Conservation (phyloP, 495 filamentous ascomycete genomes). For the Bathelium albidoporum region DNA sequence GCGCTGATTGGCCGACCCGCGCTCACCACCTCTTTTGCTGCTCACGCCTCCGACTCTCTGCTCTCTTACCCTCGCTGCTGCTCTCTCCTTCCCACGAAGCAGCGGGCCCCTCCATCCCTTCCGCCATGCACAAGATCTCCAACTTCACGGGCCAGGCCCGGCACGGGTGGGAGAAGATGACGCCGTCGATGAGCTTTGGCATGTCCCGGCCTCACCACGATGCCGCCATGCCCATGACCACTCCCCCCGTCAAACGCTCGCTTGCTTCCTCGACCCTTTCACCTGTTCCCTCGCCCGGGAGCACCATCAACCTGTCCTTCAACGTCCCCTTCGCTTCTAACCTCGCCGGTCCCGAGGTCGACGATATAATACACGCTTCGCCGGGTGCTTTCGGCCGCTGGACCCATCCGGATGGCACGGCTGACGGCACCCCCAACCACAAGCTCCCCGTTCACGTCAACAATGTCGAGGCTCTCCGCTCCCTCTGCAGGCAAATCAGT, state of each 20-base stretch:
- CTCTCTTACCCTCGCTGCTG: constrained; percentile 4
- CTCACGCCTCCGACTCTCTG: background rate
- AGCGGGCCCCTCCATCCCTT: background rate
- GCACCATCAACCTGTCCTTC: constrained; percentile 59
- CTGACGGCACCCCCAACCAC: constrained; percentile 70
- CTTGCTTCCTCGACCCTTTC: constrained; percentile 23
- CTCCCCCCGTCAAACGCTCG: constrained; percentile 57
- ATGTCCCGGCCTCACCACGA: constrained; percentile 56
- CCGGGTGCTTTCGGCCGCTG: constrained; percentile 72
- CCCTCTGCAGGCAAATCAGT: constrained; percentile 67
- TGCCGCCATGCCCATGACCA: constrained; percentile 59
- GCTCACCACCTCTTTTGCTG: constrained; percentile 4
- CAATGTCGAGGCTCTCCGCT: constrained; percentile 68
- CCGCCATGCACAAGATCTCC: constrained; percentile 83
- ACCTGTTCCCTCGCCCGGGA: constrained; percentile 33
- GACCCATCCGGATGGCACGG: constrained; percentile 79
- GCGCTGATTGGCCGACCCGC: background rate
- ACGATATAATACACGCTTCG: constrained; percentile 85
- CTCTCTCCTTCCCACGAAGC: background rate
- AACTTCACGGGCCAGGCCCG: constrained; percentile 71
- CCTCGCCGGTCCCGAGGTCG: constrained; percentile 76
- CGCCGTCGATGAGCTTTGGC: constrained; percentile 48
- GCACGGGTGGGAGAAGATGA: constrained; percentile 90
- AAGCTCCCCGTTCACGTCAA: constrained; percentile 78
- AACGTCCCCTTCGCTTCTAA: constrained; percentile 91